Percentiles rank a stretch among this genome's conserved stretches.
Conservation (phyloP, 192 early-diverging fungal species). For the Phycomyces nitens region DNA sequence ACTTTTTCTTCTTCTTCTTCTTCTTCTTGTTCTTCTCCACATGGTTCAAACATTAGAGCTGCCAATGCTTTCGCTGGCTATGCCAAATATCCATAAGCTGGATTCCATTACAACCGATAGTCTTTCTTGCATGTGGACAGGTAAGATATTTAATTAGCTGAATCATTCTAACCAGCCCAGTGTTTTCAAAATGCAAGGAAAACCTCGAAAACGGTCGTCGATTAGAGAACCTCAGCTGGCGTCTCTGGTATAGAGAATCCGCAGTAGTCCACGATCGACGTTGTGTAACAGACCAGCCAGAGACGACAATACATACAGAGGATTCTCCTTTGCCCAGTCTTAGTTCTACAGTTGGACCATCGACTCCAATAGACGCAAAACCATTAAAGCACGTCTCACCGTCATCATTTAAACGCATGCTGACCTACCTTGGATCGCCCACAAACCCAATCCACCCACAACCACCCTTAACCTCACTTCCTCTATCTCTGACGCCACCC, state of each 20-base stretch:
- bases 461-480: not conserved
- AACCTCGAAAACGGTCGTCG: constrained; percentile 29
- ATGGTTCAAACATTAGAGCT: constrained; percentile 11
- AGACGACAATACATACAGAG: not conserved
- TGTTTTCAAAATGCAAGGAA: constrained; percentile 34
- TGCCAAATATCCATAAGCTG: constrained; percentile 19
- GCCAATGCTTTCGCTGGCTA: constrained; percentile 19
- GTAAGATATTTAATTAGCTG: constrained; percentile 1
- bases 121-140: constrained; percentile 22
- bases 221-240: constrained; percentile 32
- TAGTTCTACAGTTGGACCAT: not conserved
- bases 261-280: not conserved
- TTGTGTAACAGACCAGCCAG: not conserved
- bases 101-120: constrained; percentile 12
- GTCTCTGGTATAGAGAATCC: constrained; percentile 37
- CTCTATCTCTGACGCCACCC: not conserved
- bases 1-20: not conserved
- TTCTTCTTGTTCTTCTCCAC: not conserved
- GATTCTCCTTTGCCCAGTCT: not conserved
- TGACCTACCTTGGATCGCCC: not conserved
- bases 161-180: constrained; percentile 10
- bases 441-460: not conserved
- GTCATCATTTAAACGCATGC: not conserved
- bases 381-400: not conserved
- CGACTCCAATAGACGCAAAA: not conserved